Conservation (phyloP, 208 protist genomes). For the Porcisia hertigi region DNA sequence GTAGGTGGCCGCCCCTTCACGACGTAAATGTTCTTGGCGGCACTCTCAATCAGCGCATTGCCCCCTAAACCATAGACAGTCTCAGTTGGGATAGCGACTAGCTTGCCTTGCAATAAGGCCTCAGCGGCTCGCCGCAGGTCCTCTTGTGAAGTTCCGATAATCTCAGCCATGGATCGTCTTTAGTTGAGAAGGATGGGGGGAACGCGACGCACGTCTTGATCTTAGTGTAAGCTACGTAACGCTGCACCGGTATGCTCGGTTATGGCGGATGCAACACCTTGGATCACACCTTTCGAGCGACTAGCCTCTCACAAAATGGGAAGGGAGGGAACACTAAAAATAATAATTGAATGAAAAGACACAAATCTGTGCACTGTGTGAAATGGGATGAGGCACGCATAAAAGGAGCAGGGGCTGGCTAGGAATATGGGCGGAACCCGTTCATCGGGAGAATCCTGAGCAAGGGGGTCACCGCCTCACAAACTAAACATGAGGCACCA, state of each 20-base stretch:
- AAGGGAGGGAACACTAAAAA: not conserved
- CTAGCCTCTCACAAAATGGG: not conserved
- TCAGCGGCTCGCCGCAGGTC: constrained; percentile 57
- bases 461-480: not conserved
- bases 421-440: not conserved
- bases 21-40: constrained; percentile 91
- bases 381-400: not conserved
- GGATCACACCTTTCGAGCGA: not conserved
- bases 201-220: not conserved
- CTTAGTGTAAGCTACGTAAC: not conserved
- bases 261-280: not conserved
- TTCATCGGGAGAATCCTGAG: not conserved
- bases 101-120: constrained; percentile 47
- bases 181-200: not conserved
- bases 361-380: not conserved
- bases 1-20: constrained; percentile 95
- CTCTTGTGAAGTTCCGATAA: constrained; percentile 45
- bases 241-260: not conserved
- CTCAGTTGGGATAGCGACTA: constrained; percentile 98
- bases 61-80: constrained; percentile 99
- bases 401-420: not conserved
- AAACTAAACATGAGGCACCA: not conserved
- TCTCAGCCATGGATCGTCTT: constrained; percentile 36
- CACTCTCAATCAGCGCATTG: constrained; percentile 87
- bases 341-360: not conserved